Evolutionary conservation across 148 eudicot genomes (phyloP), one percentile per base, ranked within the genome.

Genomic region (Suaeda aralocaspica): DNA sequence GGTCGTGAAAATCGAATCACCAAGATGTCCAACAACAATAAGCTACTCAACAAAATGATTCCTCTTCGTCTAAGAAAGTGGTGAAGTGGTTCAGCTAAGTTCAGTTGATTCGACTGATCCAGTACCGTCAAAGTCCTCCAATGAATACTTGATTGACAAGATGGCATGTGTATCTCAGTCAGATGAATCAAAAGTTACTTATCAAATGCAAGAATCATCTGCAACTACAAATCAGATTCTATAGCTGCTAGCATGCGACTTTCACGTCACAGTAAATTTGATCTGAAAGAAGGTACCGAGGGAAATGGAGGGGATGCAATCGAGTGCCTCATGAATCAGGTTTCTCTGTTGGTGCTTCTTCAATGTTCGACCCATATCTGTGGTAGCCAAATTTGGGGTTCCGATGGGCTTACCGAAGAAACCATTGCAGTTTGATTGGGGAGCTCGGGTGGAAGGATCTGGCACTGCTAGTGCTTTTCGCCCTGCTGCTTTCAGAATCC

Each of bases 351-450:
- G n/a, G n/a, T n/a, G n/a, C n/a, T n/a, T n/a, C n/a, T n/a, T n/a
- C n/a, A n/a, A n/a, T n/a, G n/a, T n/a, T n/a, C n/a, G n/a, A 52
- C 83, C 89, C 11, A 74, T 84, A 77, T 79, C 67, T 22, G 90
- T 81, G 31, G 78, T 83, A 31, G 90, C 90, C 29, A 81, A 78
- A 76, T 49, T 84, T 24, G 91, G 83, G 59, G 76, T 84, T 63
- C 86, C 82, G 12, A 59, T 67, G 29, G 85, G 84, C 60, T 22
- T 72, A 48, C 93, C 87, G 8, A 25, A 46, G 66, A 65, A 76
- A 4, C 86, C 90, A 2, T 64, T 82, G 75, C 82, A 86, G 69
- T 84, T 86, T 74, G 84, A 81, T n/a, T 55, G 90, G 90, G 33
- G 82, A 79, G 63, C 74, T 77, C 10, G 88, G 84, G 30, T 86